Evolutionary conservation across 2,329 filamentous ascomycete species (phyloP).

Genomic region (Cladorrhinum sp.): DNA sequence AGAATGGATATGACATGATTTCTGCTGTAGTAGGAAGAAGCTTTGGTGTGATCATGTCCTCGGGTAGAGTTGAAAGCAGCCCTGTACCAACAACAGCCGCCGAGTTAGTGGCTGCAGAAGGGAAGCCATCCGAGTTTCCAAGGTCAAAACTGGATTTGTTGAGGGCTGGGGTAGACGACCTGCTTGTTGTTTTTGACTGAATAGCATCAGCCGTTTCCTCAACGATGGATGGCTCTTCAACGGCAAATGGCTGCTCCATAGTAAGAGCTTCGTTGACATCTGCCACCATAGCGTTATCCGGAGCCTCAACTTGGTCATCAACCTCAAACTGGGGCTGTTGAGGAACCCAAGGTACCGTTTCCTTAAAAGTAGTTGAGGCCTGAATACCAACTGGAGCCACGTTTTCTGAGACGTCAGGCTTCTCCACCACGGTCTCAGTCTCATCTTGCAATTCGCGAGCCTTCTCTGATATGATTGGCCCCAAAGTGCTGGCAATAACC

Average conservation of each 20-base stretch:
- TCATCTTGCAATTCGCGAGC: not conserved
- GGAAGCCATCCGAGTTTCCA: slow-evolving; percentile 21
- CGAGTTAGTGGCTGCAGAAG: not conserved
- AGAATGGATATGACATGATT: not conserved
- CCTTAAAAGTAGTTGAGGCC: not conserved
- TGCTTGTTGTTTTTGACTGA: slow-evolving; percentile 24
- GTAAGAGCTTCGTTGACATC: not conserved
- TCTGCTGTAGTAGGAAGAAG: not conserved
- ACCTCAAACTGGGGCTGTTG: not conserved
- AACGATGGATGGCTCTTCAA: slow-evolving; percentile 10
- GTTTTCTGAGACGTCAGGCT: not conserved
- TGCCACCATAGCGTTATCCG: not conserved
- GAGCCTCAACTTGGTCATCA: slow-evolving; percentile 12
- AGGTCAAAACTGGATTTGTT: slow-evolving; percentile 28
- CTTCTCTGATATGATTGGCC: not conserved
- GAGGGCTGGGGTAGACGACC: slow-evolving; percentile 13
- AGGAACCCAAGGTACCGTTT: not conserved
- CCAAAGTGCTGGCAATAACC: not conserved
- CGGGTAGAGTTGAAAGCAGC: not conserved
- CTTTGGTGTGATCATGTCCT: not conserved
- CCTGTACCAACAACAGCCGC: not conserved
- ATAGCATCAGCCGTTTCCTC: slow-evolving; percentile 22
- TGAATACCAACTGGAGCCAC: not conserved
- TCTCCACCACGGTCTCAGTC: not conserved
- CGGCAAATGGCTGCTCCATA: slow-evolving; percentile 21